Percentiles rank a stretch among this genome's conserved stretches.
phyloP scores from a whole-genome alignment of 2,329 filamentous ascomycete genomes.

The Colletotrichum eremochloae region DNA sequence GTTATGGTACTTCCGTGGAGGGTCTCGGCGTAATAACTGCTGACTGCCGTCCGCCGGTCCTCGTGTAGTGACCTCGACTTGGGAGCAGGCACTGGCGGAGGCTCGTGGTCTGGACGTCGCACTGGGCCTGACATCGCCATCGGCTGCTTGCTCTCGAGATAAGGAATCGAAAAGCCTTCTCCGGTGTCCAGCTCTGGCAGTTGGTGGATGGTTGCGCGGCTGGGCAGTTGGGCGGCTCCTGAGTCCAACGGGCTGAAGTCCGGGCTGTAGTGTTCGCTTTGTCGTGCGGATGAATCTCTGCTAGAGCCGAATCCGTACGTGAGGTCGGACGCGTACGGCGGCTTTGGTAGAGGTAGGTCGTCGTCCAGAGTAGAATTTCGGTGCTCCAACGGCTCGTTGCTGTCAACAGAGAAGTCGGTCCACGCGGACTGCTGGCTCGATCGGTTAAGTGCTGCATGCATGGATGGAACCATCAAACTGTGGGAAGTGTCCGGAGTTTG shows the following conservation, averaged over 20 bases:
- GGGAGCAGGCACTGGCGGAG: conserved; percentile 62
- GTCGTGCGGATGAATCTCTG: conserved; percentile 40
- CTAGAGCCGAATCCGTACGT: conserved; percentile 29
- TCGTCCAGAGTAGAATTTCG: conserved; percentile 34
- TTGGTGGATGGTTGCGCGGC: conserved; percentile 52
- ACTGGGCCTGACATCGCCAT: conserved; percentile 47
- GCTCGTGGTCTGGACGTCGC: conserved; percentile 63
- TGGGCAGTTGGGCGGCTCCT: conserved; percentile 16
- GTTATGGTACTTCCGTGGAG: conserved; percentile 59
- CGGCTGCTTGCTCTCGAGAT: conserved; percentile 49
- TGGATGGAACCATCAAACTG: conserved; percentile 62
- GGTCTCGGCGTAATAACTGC: conserved; percentile 58
- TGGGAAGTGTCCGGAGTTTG: conserved; percentile 55
- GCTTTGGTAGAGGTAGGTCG: conserved; percentile 39
- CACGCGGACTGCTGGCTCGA: conserved; percentile 70
- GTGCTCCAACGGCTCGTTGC: conserved; percentile 58
- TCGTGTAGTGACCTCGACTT: conserved; percentile 40
- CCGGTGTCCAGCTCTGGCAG: conserved; percentile 66
- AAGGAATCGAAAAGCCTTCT: conserved; percentile 64
- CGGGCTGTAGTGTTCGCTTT: conserved; percentile 48
- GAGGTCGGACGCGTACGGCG: conserved; percentile 38
- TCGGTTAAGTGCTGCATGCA: conserved; percentile 59
- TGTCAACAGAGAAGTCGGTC: conserved; percentile 72
- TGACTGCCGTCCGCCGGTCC: conserved; percentile 50
- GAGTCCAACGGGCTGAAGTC: conserved; percentile 51